Percentiles rank a stretch among this genome's conserved stretches.
phyloP scores from a whole-genome alignment of 768 basidiomycete genomes.

The Mycena leptocephala region DNA sequence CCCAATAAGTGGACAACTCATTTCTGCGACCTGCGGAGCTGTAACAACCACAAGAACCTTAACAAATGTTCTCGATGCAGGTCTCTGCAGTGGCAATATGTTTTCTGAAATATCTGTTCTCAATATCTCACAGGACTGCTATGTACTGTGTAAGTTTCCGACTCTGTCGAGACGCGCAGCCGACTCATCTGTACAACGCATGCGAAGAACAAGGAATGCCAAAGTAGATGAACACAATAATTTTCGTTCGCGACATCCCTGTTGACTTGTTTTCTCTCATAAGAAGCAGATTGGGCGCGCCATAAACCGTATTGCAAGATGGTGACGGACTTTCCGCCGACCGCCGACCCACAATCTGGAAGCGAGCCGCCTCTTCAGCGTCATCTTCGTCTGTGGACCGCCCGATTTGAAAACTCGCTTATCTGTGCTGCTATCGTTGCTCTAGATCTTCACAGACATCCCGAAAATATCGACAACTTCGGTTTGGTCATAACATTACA shows the following conservation, averaged over 20 bases:
- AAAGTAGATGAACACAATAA: background rate
- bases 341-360: conserved; percentile 14
- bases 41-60: conserved; percentile 21
- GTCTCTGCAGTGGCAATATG: background rate
- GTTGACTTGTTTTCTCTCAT: background rate
- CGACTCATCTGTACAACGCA: background rate
- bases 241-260: background rate
- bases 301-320: conserved; percentile 27
- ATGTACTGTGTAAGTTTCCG: conserved; percentile 30
- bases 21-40: conserved; percentile 21
- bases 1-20: background rate
- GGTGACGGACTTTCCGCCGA: background rate
- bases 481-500: conserved; percentile 9
- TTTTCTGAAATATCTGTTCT: background rate
- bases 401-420: conserved; percentile 25
- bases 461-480: conserved; percentile 27
- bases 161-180: background rate
- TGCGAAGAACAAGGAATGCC: background rate
- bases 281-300: conserved; percentile 29
- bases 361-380: conserved; percentile 26
- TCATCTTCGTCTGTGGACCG: conserved; percentile 28
- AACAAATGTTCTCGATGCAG: conserved; percentile 27
- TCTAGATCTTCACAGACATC: conserved; percentile 23
- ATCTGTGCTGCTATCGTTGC: conserved; percentile 29
- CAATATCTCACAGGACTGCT: conserved; percentile 8